These are phyloP conservation scores for Carallia brachiata DNA, from an alignment of 345 rosid genomes.

Conservation along the genomic window DNA sequence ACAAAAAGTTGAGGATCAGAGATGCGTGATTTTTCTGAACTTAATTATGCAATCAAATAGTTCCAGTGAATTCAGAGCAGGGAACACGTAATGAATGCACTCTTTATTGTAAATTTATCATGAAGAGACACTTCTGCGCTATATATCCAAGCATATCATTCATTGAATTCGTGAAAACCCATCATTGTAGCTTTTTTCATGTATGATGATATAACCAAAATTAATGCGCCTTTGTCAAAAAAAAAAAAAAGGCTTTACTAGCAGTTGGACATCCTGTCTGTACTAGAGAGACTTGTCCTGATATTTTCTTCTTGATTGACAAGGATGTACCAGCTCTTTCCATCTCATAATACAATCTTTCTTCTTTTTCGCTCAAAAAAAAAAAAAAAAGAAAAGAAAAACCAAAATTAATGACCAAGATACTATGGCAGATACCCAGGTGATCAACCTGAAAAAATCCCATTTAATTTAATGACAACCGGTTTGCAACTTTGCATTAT, in stretches of 20 bases:
- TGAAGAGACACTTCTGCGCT: not conserved
- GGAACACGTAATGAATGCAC: constrained; percentile 3
- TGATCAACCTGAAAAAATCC: constrained; percentile 12
- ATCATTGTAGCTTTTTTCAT: constrained; percentile 3
- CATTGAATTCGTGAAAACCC: not conserved
- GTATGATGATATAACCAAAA: constrained; percentile 17
- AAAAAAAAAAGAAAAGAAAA: too few species aligned
- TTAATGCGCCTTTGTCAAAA: too few species aligned
- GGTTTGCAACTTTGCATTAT: too few species aligned
- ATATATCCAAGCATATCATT: not conserved
- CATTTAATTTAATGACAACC: not conserved
- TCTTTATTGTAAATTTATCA: not conserved
- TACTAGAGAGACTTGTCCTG: too few species aligned
- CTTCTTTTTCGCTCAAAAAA: too few species aligned
- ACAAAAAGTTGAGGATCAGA: constrained; percentile 18
- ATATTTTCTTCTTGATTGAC: too few species aligned
- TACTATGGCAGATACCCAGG: constrained; percentile 12
- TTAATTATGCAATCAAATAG: constrained; percentile 39
- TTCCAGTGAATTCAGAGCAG: not conserved
- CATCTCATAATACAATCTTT: too few species aligned
- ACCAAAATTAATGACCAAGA: too few species aligned
- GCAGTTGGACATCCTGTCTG: too few species aligned
- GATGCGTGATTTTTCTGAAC: constrained; percentile 14
- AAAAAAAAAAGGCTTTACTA: too few species aligned
- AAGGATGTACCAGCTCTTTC: too few species aligned